These are phyloP conservation scores for Solanum gracilifrons DNA, from an alignment of 257 asterid genomes.

Conservation along the genomic window DNA sequence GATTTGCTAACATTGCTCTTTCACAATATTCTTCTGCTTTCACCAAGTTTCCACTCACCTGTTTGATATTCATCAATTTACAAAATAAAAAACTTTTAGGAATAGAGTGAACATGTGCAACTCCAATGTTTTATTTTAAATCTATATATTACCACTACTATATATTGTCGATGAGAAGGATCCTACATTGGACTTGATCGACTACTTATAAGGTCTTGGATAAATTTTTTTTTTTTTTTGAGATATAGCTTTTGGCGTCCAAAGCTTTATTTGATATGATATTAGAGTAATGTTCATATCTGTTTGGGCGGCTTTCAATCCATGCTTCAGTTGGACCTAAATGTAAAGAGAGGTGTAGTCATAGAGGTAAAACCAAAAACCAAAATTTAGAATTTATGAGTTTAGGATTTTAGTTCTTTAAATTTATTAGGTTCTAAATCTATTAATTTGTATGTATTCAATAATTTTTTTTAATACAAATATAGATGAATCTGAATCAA, in stretches of 20 bases:
- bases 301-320: not conserved
- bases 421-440: too few species aligned
- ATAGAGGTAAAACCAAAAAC: too few species aligned
- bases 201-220: too few species aligned
- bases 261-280: not conserved
- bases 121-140: not conserved
- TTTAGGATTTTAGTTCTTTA: too few species aligned
- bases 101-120: not conserved
- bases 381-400: too few species aligned
- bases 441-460: too few species aligned
- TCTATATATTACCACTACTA: too few species aligned
- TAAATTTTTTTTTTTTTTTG: too few species aligned
- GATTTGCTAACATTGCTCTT: conserved; percentile 39
- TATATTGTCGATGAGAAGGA: not conserved
- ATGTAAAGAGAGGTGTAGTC: too few species aligned
- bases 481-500: too few species aligned
- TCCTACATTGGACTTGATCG: not conserved
- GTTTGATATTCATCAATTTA: not conserved
- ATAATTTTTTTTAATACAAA: too few species aligned
- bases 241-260: not conserved
- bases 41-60: conserved; percentile 25
- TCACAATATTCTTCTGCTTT: conserved; percentile 46
- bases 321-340: not conserved
- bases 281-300: not conserved
- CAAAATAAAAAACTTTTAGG: not conserved